These are phyloP conservation scores for Malus domestica DNA, from an alignment of 306 rosid species.

Conservation along the genomic window ASM211411v1 NC_041803.1:34565001-34565500, in stretches of 20 bases:
- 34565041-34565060: conserved; percentile 1
- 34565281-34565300: neutral
- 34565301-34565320: neutral
- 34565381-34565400: neutral
- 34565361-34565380: neutral
- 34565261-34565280: neutral
- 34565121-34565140: neutral
- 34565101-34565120: neutral
- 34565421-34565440: no score
- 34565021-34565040: neutral
- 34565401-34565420: no score
- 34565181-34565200: neutral
- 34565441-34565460: neutral
- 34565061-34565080: neutral
- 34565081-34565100: neutral
- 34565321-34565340: neutral
- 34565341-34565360: neutral
- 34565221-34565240: neutral
- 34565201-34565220: neutral
- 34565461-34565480: neutral
- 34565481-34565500: neutral
- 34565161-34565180: neutral
- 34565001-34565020: neutral
- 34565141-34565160: neutral
- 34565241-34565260: neutral